A percentile compares a stretch with the other conserved stretches of the same genome.
Evolutionary conservation across 805 yeast genomes (phyloP).

Genomic region (Metschnikowia bowlesiae): DNA sequence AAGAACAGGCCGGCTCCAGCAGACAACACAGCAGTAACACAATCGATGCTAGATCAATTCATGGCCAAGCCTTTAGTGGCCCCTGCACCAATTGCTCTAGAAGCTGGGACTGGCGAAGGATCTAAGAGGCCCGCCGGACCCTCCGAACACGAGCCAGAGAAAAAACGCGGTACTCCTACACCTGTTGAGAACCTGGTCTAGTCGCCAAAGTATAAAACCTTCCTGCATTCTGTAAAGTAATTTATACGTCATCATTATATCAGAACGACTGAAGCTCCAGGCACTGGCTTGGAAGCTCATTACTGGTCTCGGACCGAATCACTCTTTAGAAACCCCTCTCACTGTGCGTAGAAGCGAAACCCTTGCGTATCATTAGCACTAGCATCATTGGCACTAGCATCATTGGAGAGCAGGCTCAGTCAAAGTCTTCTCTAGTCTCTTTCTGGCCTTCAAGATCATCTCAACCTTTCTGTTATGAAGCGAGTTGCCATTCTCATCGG

Average conservation of each 20-base stretch:
- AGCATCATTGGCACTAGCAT: not conserved
- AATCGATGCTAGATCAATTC: constrained; percentile 10
- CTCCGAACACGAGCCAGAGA: constrained; percentile 17
- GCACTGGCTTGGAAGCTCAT: not conserved
- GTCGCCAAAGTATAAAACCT: not conserved
- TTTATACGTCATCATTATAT: too few species aligned
- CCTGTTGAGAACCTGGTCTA: constrained; percentile 14
- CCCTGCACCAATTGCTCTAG: not conserved
- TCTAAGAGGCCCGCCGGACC: not conserved
- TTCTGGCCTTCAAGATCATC: constrained; percentile 40
- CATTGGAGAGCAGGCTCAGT: constrained; percentile 6
- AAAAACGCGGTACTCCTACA: constrained; percentile 35
- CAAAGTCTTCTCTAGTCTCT: constrained; percentile 44
- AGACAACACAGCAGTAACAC: not conserved
- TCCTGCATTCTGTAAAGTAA: too few species aligned
- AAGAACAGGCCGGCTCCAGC: not conserved
- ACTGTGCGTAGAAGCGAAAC: too few species aligned
- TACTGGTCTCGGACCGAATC: not conserved
- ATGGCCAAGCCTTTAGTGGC: constrained; percentile 7
- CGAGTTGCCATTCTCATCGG: constrained; percentile 3
- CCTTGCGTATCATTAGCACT: too few species aligned
- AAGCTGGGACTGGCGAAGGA: not conserved
- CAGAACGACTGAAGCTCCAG: too few species aligned
- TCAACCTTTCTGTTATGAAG: constrained; percentile 32
- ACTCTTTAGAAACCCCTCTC: too few species aligned